These are phyloP conservation scores for Lophium mytilinum DNA, from an alignment of 495 filamentous ascomycete species.

Conservation along the genomic window DNA sequence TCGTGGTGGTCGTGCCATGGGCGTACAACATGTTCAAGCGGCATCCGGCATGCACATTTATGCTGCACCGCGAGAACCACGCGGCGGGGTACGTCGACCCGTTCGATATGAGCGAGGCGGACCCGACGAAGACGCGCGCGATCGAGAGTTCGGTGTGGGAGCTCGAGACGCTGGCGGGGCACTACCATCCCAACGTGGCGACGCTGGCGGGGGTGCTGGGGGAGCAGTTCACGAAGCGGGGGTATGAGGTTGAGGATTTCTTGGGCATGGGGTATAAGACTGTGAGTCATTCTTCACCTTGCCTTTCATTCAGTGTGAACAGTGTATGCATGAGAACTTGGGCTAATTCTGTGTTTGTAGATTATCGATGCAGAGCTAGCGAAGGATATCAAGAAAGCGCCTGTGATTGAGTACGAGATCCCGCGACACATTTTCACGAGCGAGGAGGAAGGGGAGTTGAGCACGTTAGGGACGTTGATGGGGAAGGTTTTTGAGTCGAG, in stretches of 20 bases:
- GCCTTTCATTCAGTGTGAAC: no score
- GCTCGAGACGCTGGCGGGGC: slow-evolving; percentile 75
- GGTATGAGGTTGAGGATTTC: slow-evolving; percentile 91
- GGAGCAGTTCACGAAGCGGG: slow-evolving; percentile 94
- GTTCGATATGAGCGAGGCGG: slow-evolving; percentile 62
- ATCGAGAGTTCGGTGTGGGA: slow-evolving; percentile 96
- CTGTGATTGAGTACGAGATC: slow-evolving; percentile 88
- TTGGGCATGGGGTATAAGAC: slow-evolving; percentile 87
- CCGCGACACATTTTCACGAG: slow-evolving; percentile 73
- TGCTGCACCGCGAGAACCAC: slow-evolving; percentile 74
- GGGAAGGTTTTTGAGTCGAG: slow-evolving; percentile 11
- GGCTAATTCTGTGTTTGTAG: slow-evolving; percentile 35
- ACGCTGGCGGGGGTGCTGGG: slow-evolving; percentile 88
- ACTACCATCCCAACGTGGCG: slow-evolving; percentile 96
- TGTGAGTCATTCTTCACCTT: no score
- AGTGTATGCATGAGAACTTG: no score
- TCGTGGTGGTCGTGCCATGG: slow-evolving; percentile 83
- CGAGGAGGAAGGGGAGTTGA: slow-evolving; percentile 40
- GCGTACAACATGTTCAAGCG: slow-evolving; percentile 90
- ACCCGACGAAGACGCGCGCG: slow-evolving; percentile 78
- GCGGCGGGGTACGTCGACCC: slow-evolving; percentile 68
- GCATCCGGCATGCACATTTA: slow-evolving; percentile 86
- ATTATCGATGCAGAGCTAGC: slow-evolving; percentile 75
- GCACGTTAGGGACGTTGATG: slow-evolving; percentile 27
- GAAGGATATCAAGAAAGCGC: slow-evolving; percentile 73